These are phyloP conservation scores for Colletotrichum paranaense DNA, from an alignment of 2,329 filamentous ascomycete species.

Conservation along the genomic window DNA sequence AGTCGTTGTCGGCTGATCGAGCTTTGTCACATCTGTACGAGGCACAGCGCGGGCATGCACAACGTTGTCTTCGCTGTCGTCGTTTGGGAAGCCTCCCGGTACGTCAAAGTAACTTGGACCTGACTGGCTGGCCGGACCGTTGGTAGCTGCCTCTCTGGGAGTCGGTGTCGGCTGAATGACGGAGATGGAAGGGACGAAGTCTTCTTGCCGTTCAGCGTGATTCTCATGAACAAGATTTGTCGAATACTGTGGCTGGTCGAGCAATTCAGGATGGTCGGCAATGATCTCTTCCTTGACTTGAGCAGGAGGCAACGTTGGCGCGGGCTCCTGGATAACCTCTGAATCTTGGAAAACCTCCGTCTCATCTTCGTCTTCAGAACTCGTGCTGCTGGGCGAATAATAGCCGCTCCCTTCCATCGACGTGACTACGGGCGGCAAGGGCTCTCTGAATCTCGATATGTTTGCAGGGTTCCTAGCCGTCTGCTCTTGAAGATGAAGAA, in stretches of 20 bases:
- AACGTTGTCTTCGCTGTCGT: slow-evolving; percentile 43
- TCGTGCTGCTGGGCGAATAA: slow-evolving; percentile 66
- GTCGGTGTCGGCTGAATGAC: slow-evolving; percentile 57
- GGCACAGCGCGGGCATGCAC: slow-evolving; percentile 26
- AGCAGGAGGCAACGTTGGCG: slow-evolving; percentile 10
- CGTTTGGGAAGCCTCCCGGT: slow-evolving; percentile 69
- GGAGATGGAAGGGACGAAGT: slow-evolving; percentile 55
- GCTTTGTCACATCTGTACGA: not conserved
- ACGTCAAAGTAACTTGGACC: slow-evolving; percentile 55
- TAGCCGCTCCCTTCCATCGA: slow-evolving; percentile 75
- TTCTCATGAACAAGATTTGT: not conserved
- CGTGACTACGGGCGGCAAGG: slow-evolving; percentile 77
- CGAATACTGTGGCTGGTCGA: not conserved
- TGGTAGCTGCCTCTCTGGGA: slow-evolving; percentile 28
- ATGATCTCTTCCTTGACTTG: slow-evolving; percentile 24
- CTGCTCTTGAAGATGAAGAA: slow-evolving; percentile 64
- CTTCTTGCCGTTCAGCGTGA: not conserved
- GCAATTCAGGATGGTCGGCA: slow-evolving; percentile 10
- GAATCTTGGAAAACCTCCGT: slow-evolving; percentile 22
- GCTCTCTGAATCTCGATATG: slow-evolving; percentile 69
- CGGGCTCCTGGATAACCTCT: slow-evolving; percentile 16
- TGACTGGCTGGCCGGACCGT: slow-evolving; percentile 3
- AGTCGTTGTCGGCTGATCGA: not conserved
- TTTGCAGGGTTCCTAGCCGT: slow-evolving; percentile 65
- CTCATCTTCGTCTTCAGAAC: slow-evolving; percentile 53